These are phyloP conservation scores for Annona squamosa DNA, from an alignment of 164 flowering plant genomes.

Conservation along the genomic window DNA sequence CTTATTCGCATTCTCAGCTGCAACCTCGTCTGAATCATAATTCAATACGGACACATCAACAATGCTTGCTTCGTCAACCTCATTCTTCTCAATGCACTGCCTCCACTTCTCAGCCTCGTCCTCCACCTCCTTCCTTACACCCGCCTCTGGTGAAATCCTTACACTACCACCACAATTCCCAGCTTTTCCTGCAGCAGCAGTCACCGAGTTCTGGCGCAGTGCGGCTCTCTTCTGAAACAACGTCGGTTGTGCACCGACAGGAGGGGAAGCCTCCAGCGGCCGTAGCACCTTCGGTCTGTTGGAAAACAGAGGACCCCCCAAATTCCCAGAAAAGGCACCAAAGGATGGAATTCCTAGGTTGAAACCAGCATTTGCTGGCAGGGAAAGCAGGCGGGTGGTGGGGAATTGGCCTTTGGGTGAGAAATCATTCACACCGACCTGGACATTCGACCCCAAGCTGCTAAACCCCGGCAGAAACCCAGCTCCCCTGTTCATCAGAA, in stretches of 20 bases:
- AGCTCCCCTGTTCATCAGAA: constrained; percentile 30
- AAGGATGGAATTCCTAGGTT: constrained; percentile 17
- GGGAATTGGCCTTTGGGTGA: constrained; percentile 27
- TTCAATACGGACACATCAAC: constrained; percentile 60
- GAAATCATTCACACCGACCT: constrained; percentile 33
- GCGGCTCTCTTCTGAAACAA: constrained; percentile 71
- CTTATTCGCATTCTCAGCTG: constrained; percentile 18
- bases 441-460: constrained; percentile 31
- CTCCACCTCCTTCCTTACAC: constrained; percentile 16
- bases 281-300: constrained; percentile 44
- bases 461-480: constrained; percentile 30
- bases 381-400: constrained; percentile 25
- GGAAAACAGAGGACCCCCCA: constrained; percentile 18
- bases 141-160: not conserved
- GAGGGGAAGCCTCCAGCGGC: constrained; percentile 49
- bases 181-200: not conserved
- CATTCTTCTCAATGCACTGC: constrained; percentile 38
- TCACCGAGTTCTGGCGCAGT: constrained; percentile 38
- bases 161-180: not conserved
- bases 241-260: constrained; percentile 58
- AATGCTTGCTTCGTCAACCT: constrained; percentile 43
- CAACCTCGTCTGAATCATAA: constrained; percentile 70
- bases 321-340: constrained; percentile 31
- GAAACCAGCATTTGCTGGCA: constrained; percentile 24
- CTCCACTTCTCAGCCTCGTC: constrained; percentile 31